Evolutionary conservation across 2,329 filamentous ascomycete genomes (phyloP).

Genomic region (Hortaea werneckii): DNA sequence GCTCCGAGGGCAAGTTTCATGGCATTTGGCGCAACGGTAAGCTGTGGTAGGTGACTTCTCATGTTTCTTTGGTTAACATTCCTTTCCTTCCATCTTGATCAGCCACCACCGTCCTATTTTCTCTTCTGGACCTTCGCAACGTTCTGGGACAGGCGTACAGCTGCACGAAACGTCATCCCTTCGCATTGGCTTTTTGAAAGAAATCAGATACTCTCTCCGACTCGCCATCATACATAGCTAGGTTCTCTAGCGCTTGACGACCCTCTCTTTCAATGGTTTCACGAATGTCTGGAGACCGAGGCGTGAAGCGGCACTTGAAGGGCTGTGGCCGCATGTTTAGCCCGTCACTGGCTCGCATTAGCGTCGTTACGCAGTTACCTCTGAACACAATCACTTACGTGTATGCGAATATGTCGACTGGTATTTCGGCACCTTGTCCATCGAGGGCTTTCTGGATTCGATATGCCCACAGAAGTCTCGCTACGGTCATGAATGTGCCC

Average conservation of each 20-base stretch:
- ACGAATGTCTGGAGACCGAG: conserved; percentile 39
- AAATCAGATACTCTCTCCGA: conserved; percentile 48
- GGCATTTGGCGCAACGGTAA: too few species aligned
- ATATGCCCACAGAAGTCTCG: conserved; percentile 49
- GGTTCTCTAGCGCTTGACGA: conserved; percentile 40
- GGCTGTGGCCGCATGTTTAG: conserved; percentile 49
- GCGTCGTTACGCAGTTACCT: background rate
- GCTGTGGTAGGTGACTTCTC: too few species aligned
- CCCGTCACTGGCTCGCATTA: conserved; percentile 35
- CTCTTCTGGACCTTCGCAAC: too few species aligned
- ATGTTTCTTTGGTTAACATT: too few species aligned
- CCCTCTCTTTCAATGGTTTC: conserved; percentile 45
- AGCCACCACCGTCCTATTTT: too few species aligned
- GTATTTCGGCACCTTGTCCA: conserved; percentile 35
- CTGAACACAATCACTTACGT: conserved; percentile 33
- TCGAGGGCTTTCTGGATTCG: conserved; percentile 36
- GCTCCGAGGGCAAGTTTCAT: too few species aligned
- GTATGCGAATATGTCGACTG: conserved; percentile 48
- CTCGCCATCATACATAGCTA: conserved; percentile 45
- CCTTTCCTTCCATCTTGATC: too few species aligned
- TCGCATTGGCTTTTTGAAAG: conserved; percentile 19
- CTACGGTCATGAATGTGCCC: conserved; percentile 49
- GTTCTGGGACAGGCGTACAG: too few species aligned
- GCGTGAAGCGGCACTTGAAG: conserved; percentile 45
- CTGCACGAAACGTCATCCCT: too few species aligned